Evolutionary conservation across 805 yeast genomes (phyloP).

Genomic region (Grigorovia transvaalensis): DNA sequence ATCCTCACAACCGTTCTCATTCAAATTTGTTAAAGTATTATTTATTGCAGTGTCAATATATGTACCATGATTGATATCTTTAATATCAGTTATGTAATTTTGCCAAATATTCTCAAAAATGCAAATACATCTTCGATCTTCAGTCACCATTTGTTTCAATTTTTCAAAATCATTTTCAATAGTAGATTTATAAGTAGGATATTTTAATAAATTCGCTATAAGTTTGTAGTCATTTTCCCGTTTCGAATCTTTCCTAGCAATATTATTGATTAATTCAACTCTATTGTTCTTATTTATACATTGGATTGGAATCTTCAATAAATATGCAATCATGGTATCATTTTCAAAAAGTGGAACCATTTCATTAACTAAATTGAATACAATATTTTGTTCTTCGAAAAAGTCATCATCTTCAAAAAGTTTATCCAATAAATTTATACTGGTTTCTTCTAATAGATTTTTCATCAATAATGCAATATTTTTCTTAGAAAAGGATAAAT

Average conservation of each 20-base stretch:
- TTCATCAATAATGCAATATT: constrained; percentile 25
- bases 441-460: constrained; percentile 20
- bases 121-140: constrained; percentile 1
- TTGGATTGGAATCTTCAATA: constrained; percentile 37
- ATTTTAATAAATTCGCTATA: constrained; percentile 33
- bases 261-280: constrained; percentile 19
- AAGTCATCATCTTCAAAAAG: constrained; percentile 32
- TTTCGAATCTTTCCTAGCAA: constrained; percentile 9
- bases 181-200: constrained; percentile 45
- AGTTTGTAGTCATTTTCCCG: constrained; percentile 9
- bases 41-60: constrained; percentile 7
- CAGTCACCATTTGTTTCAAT: constrained; percentile 8
- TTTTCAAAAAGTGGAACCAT: constrained; percentile 10
- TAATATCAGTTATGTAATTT: constrained; percentile 32
- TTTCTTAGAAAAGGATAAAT: constrained; percentile 26
- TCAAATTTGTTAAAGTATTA: constrained; percentile 1
- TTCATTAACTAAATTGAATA: constrained; percentile 20
- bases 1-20: background rate
- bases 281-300: constrained; percentile 34
- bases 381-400: constrained; percentile 40
- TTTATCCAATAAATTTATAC: constrained; percentile 10
- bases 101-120: constrained; percentile 33
- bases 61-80: constrained; percentile 18
- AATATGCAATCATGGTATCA: constrained; percentile 1
- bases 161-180: constrained; percentile 36